phyloP scores from a whole-genome alignment of 2,329 filamentous ascomycete species.

The Phialophora tarda region DNA sequence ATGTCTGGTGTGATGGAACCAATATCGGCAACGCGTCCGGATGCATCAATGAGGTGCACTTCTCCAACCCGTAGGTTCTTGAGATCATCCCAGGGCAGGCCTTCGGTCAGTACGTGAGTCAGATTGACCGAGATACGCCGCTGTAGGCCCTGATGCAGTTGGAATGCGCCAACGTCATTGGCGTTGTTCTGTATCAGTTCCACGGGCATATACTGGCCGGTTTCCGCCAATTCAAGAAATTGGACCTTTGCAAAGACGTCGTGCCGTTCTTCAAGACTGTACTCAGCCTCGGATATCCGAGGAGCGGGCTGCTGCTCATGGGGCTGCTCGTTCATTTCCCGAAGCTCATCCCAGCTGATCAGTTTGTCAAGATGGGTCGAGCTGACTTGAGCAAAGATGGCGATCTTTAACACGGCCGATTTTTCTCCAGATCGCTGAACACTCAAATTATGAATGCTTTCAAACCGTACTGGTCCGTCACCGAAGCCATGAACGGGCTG shows the following conservation, averaged over 20 bases:
- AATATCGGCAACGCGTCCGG: constrained; percentile 82
- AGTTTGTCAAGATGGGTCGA: constrained; percentile 96
- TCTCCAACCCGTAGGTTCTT: constrained; percentile 76
- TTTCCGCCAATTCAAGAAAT: constrained; percentile 88
- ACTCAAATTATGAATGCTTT: constrained; percentile 98
- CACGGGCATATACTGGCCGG: constrained; percentile 87
- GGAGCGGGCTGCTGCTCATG: constrained; percentile 60
- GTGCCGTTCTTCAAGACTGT: constrained; percentile 90
- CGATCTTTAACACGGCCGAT: constrained; percentile 78
- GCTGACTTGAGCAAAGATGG: constrained; percentile 89
- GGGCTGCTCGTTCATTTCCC: constrained; percentile 67
- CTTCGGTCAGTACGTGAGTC: constrained; percentile 88
- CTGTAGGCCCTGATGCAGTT: constrained; percentile 93
- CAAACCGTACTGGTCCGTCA: constrained; percentile 88
- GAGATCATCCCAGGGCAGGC: constrained; percentile 86
- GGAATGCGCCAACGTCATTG: constrained; percentile 86
- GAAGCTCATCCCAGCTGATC: constrained; percentile 98
- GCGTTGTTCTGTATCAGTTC: constrained; percentile 88
- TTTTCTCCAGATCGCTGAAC: constrained; percentile 78
- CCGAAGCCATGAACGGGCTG: constrained; percentile 95
- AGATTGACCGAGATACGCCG: constrained; percentile 84
- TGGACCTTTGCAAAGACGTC: constrained; percentile 88
- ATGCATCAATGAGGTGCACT: constrained; percentile 81
- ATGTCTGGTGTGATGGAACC: constrained; percentile 75
- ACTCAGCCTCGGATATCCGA: constrained; percentile 87